phyloP scores from a whole-genome alignment of 345 rosid genomes.

The Lepidium didymum region DNA sequence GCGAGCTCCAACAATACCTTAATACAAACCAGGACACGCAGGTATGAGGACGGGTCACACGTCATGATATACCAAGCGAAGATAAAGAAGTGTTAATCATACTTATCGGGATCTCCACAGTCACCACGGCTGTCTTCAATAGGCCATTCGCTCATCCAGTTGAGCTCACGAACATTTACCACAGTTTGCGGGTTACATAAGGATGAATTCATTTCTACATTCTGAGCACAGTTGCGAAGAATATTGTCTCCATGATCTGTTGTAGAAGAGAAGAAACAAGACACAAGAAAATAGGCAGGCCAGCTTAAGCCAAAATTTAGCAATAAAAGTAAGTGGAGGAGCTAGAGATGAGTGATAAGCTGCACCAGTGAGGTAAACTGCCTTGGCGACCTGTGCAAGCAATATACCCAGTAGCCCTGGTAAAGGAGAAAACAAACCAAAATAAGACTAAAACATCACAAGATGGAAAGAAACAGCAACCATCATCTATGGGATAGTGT shows the following conservation, averaged over 20 bases:
- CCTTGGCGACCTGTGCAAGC: slow-evolving; percentile 61
- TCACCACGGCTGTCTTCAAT: slow-evolving; percentile 15
- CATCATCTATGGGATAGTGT: not conserved
- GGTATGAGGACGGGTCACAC: not conserved
- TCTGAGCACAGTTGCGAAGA: slow-evolving; percentile 61
- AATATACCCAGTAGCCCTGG: slow-evolving; percentile 70
- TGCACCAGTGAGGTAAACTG: slow-evolving; percentile 66
- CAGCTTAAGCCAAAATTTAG: too few relatives aligned
- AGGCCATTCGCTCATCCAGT: slow-evolving; percentile 78
- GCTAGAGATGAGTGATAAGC: not conserved
- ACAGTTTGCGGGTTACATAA: slow-evolving; percentile 34
- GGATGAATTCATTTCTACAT: slow-evolving; percentile 42
- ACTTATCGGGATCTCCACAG: slow-evolving; percentile 35
- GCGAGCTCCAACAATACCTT: slow-evolving; percentile 26
- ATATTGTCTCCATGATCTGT: slow-evolving; percentile 59
- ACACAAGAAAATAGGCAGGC: not conserved
- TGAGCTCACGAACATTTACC: slow-evolving; percentile 63
- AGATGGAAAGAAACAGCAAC: not conserved
- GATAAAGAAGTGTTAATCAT: not conserved
- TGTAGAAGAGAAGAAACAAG: not conserved
- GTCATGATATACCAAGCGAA: not conserved
- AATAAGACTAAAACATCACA: not conserved
- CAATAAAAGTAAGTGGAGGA: not conserved
- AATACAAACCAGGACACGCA: not conserved
- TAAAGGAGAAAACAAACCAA: slow-evolving; percentile 1